phyloP scores from a whole-genome alignment of 257 asterid species.

The Nicotiana attenuata region DNA sequence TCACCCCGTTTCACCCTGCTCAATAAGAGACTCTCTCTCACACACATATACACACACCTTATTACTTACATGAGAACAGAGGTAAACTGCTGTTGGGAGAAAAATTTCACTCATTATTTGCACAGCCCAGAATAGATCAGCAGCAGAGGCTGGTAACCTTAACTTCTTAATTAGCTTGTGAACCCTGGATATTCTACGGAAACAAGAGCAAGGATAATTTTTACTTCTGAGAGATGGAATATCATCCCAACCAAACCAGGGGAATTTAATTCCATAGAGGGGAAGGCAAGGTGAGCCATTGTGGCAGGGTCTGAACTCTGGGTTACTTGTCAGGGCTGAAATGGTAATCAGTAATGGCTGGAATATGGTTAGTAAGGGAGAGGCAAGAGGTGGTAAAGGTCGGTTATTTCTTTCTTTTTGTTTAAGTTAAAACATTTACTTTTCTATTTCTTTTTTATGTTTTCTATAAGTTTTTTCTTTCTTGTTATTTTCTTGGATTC shows the following conservation, averaged over 20 bases:
- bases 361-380: not conserved
- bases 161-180: not conserved
- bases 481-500: not conserved
- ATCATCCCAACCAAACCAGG: not conserved
- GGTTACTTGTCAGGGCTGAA: not conserved
- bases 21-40: not conserved
- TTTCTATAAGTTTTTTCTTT: not conserved
- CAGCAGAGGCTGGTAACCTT: not conserved
- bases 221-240: not conserved
- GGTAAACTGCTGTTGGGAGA: not conserved
- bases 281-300: not conserved
- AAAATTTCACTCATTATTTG: not conserved
- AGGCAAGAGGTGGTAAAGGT: not conserved
- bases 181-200: not conserved
- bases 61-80: not conserved
- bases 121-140: not conserved
- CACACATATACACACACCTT: not conserved
- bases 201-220: not conserved
- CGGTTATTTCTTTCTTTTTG: not conserved
- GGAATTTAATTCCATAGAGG: not conserved
- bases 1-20: not conserved
- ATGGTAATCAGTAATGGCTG: not conserved
- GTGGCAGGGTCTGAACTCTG: not conserved
- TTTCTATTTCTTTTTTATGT: not conserved
- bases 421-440: not conserved